Conservation (phyloP, 208 protist species). For the Crithidia bombi region DNA sequence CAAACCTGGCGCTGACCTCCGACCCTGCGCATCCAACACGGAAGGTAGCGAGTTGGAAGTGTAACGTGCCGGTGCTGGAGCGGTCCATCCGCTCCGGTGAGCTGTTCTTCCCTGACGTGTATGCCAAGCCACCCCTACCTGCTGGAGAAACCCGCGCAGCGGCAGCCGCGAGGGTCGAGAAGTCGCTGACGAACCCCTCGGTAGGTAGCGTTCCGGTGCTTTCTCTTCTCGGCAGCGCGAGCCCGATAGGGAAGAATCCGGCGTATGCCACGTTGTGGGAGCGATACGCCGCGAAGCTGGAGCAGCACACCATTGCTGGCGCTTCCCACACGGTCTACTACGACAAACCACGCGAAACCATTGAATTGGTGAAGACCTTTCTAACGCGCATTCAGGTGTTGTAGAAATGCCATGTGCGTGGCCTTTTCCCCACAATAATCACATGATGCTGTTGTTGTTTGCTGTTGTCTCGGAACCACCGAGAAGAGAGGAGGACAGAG, state of each 20-base stretch:
- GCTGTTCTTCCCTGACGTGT: constrained; percentile 50
- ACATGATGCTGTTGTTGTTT: neutral
- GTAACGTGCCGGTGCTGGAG: constrained; percentile 56
- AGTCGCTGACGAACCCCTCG: neutral
- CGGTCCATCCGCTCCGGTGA: constrained; percentile 33
- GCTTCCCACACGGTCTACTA: constrained; percentile 67
- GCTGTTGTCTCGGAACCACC: too few relatives aligned
- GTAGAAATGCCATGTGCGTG: too few relatives aligned
- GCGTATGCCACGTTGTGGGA: constrained; percentile 36
- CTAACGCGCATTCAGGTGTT: constrained; percentile 11
- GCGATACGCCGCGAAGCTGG: constrained; percentile 28
- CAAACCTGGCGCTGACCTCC: constrained; percentile 48
- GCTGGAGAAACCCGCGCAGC: neutral
- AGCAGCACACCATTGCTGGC: constrained; percentile 53
- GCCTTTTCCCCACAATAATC: too few relatives aligned
- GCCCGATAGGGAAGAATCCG: constrained; percentile 42
- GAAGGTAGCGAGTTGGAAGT: constrained; percentile 41
- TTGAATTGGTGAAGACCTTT: constrained; percentile 35
- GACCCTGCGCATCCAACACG: constrained; percentile 14
- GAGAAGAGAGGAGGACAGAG: too few relatives aligned
- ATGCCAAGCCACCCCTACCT: constrained; percentile 11
- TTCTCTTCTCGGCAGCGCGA: constrained; percentile 55
- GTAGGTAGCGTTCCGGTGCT: constrained; percentile 40
- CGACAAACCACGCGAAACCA: constrained; percentile 47
- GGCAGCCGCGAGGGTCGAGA: too few relatives aligned